These are phyloP conservation scores for Hyaloscypha finlandica DNA, from an alignment of 495 filamentous ascomycete genomes.

Conservation along the genomic window DNA sequence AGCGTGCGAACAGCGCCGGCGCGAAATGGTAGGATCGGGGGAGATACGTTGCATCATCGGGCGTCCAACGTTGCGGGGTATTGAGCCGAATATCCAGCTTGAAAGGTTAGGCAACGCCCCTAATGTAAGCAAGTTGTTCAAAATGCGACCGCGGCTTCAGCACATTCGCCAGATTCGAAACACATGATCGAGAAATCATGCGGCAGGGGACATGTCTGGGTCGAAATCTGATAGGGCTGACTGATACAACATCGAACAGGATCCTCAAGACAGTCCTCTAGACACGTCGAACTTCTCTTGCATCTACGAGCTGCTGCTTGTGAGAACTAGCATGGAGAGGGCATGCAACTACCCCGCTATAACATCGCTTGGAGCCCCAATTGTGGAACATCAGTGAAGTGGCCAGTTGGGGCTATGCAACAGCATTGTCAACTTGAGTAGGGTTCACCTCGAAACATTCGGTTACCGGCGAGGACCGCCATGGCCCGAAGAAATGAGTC, in stretches of 20 bases:
- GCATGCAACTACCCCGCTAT: background rate
- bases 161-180: background rate
- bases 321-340: background rate
- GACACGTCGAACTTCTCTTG: background rate
- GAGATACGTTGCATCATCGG: background rate
- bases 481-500: background rate
- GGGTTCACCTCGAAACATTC: background rate
- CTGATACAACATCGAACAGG: background rate
- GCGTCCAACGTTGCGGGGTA: background rate
- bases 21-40: constrained; percentile 25
- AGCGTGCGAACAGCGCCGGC: constrained; percentile 32
- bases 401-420: background rate
- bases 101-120: background rate
- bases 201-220: background rate
- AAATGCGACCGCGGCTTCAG: background rate
- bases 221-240: background rate
- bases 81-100: background rate
- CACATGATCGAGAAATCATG: background rate
- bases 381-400: background rate
- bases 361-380: background rate
- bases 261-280: background rate
- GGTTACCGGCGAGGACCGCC: background rate
- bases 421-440: background rate
- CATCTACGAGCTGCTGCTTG: background rate
- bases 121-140: background rate